Conservation (phyloP, 2,329 filamentous ascomycete species). For the Microsporum canis region DNA sequence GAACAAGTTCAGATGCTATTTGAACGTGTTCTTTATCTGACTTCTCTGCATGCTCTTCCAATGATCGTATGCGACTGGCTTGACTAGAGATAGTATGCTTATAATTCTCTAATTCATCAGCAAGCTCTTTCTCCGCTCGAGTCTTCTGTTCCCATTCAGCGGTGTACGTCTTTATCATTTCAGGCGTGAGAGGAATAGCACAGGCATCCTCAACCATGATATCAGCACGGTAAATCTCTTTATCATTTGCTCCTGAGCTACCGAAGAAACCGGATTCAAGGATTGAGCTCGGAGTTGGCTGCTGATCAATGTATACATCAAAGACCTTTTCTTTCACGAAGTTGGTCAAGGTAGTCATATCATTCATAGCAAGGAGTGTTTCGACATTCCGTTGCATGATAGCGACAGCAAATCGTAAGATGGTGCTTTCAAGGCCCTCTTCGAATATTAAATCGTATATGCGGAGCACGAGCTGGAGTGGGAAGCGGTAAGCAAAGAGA, state of each 20-base stretch:
- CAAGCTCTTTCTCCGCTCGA: constrained; percentile 66
- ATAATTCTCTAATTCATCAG: constrained; percentile 67
- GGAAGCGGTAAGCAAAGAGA: constrained; percentile 95
- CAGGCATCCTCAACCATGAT: constrained; percentile 88
- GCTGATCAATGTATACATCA: constrained; percentile 91
- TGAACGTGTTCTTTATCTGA: constrained; percentile 84
- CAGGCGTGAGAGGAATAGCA: constrained; percentile 70
- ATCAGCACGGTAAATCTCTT: constrained; percentile 91
- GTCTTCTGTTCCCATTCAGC: constrained; percentile 88
- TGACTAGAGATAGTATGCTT: constrained; percentile 56
- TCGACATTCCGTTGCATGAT: constrained; percentile 90
- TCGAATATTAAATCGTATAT: constrained; percentile 94
- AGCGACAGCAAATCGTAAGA: constrained; percentile 87
- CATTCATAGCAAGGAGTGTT: constrained; percentile 67
- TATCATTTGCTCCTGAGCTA: constrained; percentile 76
- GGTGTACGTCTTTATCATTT: constrained; percentile 69
- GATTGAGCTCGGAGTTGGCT: constrained; percentile 82
- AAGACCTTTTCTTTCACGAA: constrained; percentile 92
- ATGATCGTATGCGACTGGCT: constrained; percentile 62
- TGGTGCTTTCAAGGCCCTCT: constrained; percentile 76
- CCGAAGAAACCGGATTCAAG: constrained; percentile 97
- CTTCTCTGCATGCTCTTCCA: constrained; percentile 80
- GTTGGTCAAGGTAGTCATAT: constrained; percentile 78
- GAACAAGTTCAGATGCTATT: constrained; percentile 81
- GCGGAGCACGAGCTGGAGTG: constrained; percentile 84